A percentile compares a stretch with the other conserved stretches of the same genome.
phyloP scores from a whole-genome alignment of 371 early-diverging fungal genomes.

The Mortierella sp. region DNA sequence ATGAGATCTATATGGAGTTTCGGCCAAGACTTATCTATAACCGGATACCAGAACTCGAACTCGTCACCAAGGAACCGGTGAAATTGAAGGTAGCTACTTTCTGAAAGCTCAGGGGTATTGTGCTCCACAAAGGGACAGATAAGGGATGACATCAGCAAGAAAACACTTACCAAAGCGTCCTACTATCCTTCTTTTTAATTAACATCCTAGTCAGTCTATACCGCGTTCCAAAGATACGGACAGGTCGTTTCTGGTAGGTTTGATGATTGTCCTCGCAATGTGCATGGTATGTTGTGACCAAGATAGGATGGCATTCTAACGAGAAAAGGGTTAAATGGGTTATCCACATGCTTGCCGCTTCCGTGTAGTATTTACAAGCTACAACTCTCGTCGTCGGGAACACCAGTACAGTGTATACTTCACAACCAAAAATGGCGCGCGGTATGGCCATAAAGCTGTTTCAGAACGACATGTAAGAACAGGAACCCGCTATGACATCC shows the following conservation, averaged over 20 bases:
- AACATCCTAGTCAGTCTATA: background rate
- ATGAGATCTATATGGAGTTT: conserved; percentile 15
- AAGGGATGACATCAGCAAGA: background rate
- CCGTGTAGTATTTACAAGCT: background rate
- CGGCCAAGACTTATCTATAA: conserved; percentile 14
- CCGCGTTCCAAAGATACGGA: background rate
- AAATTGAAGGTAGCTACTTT: background rate
- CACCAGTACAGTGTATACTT: background rate
- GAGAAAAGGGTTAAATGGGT: no score
- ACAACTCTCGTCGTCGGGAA: background rate
- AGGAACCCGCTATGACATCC: background rate
- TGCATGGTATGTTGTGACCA: background rate
- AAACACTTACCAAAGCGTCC: background rate
- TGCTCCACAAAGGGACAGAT: background rate
- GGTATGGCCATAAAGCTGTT: background rate
- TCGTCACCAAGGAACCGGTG: background rate
- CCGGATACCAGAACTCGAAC: conserved; percentile 20
- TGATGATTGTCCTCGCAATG: background rate
- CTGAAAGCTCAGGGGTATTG: background rate
- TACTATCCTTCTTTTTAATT: background rate
- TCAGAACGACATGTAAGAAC: background rate
- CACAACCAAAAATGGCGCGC: background rate
- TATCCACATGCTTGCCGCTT: no score
- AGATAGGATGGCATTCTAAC: no score
- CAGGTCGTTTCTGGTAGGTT: background rate